Conservation (phyloP, 805 yeast genomes). For the Nakazawaea pomicola region DNA sequence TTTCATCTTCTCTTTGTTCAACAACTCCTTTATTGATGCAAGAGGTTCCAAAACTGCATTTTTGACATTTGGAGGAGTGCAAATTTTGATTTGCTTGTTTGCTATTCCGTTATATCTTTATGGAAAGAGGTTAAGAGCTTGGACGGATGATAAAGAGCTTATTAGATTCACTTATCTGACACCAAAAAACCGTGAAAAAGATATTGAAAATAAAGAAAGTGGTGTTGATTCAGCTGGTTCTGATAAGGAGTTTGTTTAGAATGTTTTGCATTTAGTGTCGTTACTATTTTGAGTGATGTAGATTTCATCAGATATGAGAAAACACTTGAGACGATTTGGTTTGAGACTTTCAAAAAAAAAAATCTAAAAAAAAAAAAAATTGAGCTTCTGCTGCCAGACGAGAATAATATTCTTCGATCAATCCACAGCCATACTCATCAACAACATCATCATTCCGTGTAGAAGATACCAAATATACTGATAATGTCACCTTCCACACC, state of each 20-base stretch:
- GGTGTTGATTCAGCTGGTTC: neutral
- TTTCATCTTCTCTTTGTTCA: constrained; percentile 52
- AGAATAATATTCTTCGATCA: too few species aligned
- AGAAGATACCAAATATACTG: too few species aligned
- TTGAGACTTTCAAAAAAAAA: neutral
- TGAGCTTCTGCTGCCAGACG: too few species aligned
- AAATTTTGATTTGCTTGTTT: constrained; percentile 40
- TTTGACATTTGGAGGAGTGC: constrained; percentile 47
- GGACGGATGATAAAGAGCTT: constrained; percentile 45
- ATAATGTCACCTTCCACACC: neutral
- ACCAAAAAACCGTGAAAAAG: constrained; percentile 3
- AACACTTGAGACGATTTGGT: neutral
- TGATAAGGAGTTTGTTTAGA: too few species aligned
- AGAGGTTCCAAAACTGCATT: constrained; percentile 43
- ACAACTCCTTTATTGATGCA: constrained; percentile 36
- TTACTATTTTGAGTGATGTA: too few species aligned
- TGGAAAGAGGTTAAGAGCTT: constrained; percentile 45
- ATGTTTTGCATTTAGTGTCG: neutral
- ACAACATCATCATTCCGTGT: too few species aligned
- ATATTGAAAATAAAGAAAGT: neutral
- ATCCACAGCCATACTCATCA: too few species aligned
- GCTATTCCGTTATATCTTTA: constrained; percentile 50
- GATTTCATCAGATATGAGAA: too few species aligned
- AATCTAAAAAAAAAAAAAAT: too few species aligned
- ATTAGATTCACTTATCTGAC: constrained; percentile 32